A percentile compares a stretch with the other conserved stretches of the same genome.
Evolutionary conservation across 257 asterid genomes (phyloP).

Genomic region (Verbena officinalis): DNA sequence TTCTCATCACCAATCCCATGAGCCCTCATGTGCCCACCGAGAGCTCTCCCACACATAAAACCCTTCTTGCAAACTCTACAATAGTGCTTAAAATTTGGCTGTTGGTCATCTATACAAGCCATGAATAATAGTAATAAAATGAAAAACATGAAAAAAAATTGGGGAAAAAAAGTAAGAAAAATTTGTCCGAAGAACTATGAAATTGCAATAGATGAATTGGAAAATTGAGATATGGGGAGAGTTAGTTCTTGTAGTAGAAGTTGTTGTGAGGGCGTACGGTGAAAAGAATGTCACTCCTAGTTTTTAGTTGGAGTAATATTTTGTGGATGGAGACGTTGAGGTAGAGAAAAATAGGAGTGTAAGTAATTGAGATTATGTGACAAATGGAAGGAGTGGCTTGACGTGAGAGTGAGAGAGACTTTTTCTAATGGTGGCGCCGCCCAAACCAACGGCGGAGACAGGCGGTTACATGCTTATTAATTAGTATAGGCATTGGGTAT

Average conservation of each 20-base stretch:
- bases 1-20: slow-evolving; percentile 82
- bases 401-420: slow-evolving; percentile 38
- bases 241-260: slow-evolving; percentile 53
- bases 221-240: slow-evolving; percentile 17
- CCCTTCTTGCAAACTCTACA: slow-evolving; percentile 95
- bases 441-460: slow-evolving; percentile 40
- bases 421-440: slow-evolving; percentile 58
- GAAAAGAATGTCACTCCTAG: slow-evolving; percentile 52
- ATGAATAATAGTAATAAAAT: slow-evolving; percentile 6
- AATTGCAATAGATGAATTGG: neutral
- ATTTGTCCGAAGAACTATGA: neutral
- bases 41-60: slow-evolving; percentile 91
- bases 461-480: neutral
- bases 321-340: slow-evolving; percentile 47
- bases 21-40: slow-evolving; percentile 98
- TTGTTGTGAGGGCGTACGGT: slow-evolving; percentile 59
- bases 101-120: slow-evolving; percentile 56
- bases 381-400: slow-evolving; percentile 63
- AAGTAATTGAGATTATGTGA: slow-evolving; percentile 50
- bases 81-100: slow-evolving; percentile 66
- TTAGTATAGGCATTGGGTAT: slow-evolving; percentile 24
- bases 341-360: slow-evolving; percentile 61
- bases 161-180: neutral
- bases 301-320: slow-evolving; percentile 59
- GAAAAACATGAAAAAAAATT: neutral